Percentiles rank a stretch among this genome's conserved stretches.
These are phyloP conservation scores for Collybia nuda DNA, from an alignment of 768 basidiomycete genomes.

Conservation along the genomic window DNA sequence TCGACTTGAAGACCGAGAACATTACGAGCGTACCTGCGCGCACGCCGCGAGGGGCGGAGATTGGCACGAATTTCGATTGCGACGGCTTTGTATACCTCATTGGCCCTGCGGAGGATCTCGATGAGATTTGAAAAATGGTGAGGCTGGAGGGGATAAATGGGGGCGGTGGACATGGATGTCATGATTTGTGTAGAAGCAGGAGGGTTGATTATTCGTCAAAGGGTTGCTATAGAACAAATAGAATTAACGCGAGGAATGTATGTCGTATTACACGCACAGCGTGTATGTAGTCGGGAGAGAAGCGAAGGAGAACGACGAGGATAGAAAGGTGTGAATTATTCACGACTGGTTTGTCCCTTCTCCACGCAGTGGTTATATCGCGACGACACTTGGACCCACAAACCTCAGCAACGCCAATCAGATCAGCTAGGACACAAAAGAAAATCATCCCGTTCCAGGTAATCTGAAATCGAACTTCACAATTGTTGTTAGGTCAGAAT, in stretches of 20 bases:
- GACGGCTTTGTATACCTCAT: slow-evolving; percentile 36
- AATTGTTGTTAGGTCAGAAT: too few species aligned
- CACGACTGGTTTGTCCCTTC: slow-evolving; percentile 14
- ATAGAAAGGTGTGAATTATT: slow-evolving; percentile 12
- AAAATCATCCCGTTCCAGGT: background rate
- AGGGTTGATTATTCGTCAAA: slow-evolving; percentile 5
- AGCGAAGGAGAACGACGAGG: slow-evolving; percentile 11
- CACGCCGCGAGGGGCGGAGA: slow-evolving; percentile 40
- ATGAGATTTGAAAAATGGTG: slow-evolving; percentile 35
- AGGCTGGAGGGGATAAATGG: slow-evolving; percentile 17
- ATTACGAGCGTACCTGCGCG: slow-evolving; percentile 46
- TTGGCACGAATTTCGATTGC: slow-evolving; percentile 36
- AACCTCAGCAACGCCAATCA: slow-evolving; percentile 10
- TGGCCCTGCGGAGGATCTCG: slow-evolving; percentile 40
- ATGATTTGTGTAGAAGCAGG: slow-evolving; percentile 10
- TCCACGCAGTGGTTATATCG: slow-evolving; percentile 14
- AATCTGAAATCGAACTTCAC: too few species aligned
- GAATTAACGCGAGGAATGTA: slow-evolving; percentile 4
- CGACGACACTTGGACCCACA: slow-evolving; percentile 30
- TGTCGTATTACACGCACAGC: slow-evolving; percentile 33
- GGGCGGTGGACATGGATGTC: slow-evolving; percentile 13
- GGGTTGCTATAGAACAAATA: slow-evolving; percentile 9
- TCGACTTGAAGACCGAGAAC: slow-evolving; percentile 44
- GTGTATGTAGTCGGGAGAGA: slow-evolving; percentile 22
- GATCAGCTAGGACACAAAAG: slow-evolving; percentile 20